phyloP scores from a whole-genome alignment of 2,329 filamentous ascomycete genomes.

The Septoria linicola region DNA sequence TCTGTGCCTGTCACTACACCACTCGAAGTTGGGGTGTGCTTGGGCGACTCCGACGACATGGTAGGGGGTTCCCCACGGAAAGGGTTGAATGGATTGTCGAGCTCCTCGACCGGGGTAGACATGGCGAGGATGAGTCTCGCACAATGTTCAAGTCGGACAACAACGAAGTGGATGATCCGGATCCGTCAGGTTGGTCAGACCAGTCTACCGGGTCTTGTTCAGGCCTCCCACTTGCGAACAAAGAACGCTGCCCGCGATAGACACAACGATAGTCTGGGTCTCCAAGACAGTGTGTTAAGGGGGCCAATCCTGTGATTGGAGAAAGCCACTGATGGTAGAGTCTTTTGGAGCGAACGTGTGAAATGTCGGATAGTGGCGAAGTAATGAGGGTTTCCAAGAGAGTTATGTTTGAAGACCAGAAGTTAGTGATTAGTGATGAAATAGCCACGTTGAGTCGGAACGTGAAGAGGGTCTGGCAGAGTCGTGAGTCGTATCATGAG shows the following conservation, averaged over 20 bases:
- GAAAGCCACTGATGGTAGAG: too few relatives aligned
- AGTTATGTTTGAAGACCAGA: neutral
- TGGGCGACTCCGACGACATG: conserved; percentile 9
- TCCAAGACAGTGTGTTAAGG: too few relatives aligned
- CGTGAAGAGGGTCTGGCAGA: neutral
- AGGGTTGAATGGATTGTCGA: conserved; percentile 22
- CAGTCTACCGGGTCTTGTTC: neutral
- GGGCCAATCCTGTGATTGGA: neutral
- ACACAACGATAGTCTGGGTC: too few relatives aligned
- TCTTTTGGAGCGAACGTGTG: too few relatives aligned
- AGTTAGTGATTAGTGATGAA: too few relatives aligned
- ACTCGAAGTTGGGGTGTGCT: conserved; percentile 17
- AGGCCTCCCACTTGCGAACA: conserved; percentile 1
- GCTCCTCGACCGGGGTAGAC: conserved; percentile 28
- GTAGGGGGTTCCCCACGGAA: conserved; percentile 15
- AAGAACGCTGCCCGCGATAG: too few relatives aligned
- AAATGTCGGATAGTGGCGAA: too few relatives aligned
- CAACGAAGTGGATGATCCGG: too few relatives aligned
- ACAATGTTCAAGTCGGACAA: too few relatives aligned
- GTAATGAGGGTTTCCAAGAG: neutral
- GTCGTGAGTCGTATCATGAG: neutral
- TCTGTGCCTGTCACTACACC: conserved; percentile 24
- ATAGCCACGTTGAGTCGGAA: too few relatives aligned
- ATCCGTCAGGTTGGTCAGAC: conserved; percentile 8
- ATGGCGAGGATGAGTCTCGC: conserved; percentile 5